Evolutionary conservation across 805 yeast species (phyloP), one percentile per base, ranked within the genome.

Genomic region (Wickerhamomyces pijperi): DNA sequence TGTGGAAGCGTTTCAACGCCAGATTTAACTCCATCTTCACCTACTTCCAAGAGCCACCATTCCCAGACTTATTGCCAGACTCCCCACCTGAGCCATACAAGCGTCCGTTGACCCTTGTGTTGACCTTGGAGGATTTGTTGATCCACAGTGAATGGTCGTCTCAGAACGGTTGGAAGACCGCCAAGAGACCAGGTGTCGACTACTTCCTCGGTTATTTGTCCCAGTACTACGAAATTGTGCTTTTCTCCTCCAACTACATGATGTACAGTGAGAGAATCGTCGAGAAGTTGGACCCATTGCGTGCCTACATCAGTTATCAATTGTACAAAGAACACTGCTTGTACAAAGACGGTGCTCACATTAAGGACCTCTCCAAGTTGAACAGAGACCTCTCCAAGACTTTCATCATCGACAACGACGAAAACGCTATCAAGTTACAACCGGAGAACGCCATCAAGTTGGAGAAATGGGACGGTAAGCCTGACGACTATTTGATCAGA

Each of bases 171-270:
- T 92, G 99, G 99, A 80, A 92, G 65, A 90, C 97, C 14, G 97
- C 95, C 23, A 92, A 92, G 70, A 85, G 99, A 67, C 97, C 98
- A 28, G 99, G 98, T 46, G 78, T 86, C 44, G 98, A 94, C 61
- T 92, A 92, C 68, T 92, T 92, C 65, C 67, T 92, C 57, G 95
- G 94, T 21, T 92, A 92, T 63, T 68, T 92, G 51, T 83, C 96
- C 7, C 95, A 85, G 64, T 90, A 87, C 68, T 92, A 90, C 63
- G 99, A 92, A 66, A 80, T 92, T 57, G 97, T 92, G 39, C 65
- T 94, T 36, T 92, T 92, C 59, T 76, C 90, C 28, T 78, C 87
- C 44, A 84, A 84, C 58, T 81, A 82, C 52, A 80, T 78, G 77
- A 81, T 82, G 69, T 82, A 82, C 58, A 76, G 87, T 42, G 96